Base-by-base conservation (phyloP, 768 basidiomycete genomes). In the Exidia glandulosa region DNA sequence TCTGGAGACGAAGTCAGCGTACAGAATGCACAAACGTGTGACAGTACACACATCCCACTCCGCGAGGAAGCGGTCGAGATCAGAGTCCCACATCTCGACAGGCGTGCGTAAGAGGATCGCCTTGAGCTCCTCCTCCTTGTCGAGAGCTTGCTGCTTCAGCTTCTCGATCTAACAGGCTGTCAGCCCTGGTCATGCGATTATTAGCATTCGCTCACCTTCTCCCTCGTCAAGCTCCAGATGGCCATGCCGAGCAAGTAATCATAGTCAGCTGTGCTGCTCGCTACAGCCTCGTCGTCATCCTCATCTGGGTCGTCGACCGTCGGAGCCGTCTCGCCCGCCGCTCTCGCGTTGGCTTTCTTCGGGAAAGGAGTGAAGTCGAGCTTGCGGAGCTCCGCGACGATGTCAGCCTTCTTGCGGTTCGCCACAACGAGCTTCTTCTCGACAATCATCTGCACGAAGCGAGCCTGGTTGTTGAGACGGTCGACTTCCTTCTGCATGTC, bases 391-490 rank as follows among this genome's bases (percentile, higher is more conserved):
- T 99, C 94, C 2, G 71, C 76, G 36, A 96, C 84, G 63, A 99
- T 87, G 57, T 88, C 91, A 1, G 75, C 81, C 71, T 92, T 94
- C 74, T 90, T 94, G 69, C 95, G 87, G 66, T 88, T 92, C 13
- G 87, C 83, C 29, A 99, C 85, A 31, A 80, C 72, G 23, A 98
- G 80, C 68, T 92, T 76, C 69, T 83, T 89, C 66, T 86, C 83
- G 59, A 98, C 80, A 65, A 98, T 95, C 94, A 97, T 94, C 71
- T 92, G 82, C 56, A 99, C 85, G 73, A 99, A 99, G 25, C 94
- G 87, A 13, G 93, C 95, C 70, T 99, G 96, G 70, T 98, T 98
- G 59, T 84, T 85, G 19, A 97, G 76, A 63, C 83, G 88, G 67
- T 97, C 94, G 61, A 90, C 85, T 41, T 84, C 82, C 47, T 73